These are phyloP conservation scores for Tillandsia fasciculata DNA, from an alignment of 176 grass and related monocot species.

Conservation along the genomic window DNA sequence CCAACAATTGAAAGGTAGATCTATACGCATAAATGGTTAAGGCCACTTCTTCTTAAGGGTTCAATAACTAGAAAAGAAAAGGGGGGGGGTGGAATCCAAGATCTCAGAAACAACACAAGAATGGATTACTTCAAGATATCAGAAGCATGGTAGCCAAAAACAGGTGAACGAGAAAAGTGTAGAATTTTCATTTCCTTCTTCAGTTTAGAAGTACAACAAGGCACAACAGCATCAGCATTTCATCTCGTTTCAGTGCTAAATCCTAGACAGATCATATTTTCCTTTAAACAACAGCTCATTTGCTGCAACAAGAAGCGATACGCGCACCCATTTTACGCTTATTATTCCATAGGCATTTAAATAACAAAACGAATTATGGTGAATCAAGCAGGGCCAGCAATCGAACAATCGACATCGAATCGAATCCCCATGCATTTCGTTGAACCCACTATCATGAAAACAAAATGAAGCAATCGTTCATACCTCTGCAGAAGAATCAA, in stretches of 20 bases:
- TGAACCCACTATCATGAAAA: not conserved
- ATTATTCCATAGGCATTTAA: conserved; percentile 13
- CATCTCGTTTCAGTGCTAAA: not conserved
- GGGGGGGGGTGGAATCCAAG: too few relatives aligned
- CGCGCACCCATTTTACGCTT: conserved; percentile 8
- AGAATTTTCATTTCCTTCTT: not conserved
- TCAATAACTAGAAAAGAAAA: too few relatives aligned
- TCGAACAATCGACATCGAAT: not conserved
- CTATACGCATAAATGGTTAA: too few relatives aligned
- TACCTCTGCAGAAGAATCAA: not conserved
- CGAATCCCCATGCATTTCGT: not conserved
- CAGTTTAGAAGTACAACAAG: not conserved
- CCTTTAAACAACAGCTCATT: not conserved
- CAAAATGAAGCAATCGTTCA: not conserved
- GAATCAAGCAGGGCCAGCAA: not conserved
- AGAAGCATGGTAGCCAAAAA: too few relatives aligned
- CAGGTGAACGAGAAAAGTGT: too few relatives aligned
- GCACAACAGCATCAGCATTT: not conserved
- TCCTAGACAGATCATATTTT: not conserved
- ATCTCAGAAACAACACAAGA: too few relatives aligned
- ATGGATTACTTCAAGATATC: too few relatives aligned
- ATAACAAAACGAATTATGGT: conserved; percentile 5
- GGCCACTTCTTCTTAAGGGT: too few relatives aligned
- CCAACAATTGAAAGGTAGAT: too few relatives aligned
- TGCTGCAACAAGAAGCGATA: not conserved